Conservation (phyloP, 768 basidiomycete genomes). For the Gloeostereum incarnatum region DNA sequence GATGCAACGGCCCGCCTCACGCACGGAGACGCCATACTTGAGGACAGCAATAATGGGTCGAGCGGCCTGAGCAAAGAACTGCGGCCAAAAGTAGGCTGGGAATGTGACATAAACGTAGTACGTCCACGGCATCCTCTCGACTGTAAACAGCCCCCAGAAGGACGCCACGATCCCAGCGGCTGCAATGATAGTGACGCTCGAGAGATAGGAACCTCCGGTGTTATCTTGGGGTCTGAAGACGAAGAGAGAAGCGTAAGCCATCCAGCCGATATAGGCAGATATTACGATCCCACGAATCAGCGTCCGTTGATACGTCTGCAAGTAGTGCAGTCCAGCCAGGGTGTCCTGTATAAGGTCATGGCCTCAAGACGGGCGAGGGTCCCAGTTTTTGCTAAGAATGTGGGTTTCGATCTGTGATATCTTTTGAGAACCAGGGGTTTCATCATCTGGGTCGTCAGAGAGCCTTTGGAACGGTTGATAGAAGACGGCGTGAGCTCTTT, state of each 20-base stretch:
- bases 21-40: too few relatives aligned
- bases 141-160: slow-evolving; percentile 42
- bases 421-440: slow-evolving; percentile 22
- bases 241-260: slow-evolving; percentile 51
- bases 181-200: slow-evolving; percentile 12
- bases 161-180: slow-evolving; percentile 16
- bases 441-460: slow-evolving; percentile 17
- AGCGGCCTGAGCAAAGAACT: slow-evolving; percentile 26
- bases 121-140: slow-evolving; percentile 61
- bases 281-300: slow-evolving; percentile 64
- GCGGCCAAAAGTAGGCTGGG: slow-evolving; percentile 72
- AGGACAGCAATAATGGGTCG: too few relatives aligned
- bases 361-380: slow-evolving; percentile 19
- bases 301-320: slow-evolving; percentile 78
- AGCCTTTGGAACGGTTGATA: slow-evolving; percentile 56
- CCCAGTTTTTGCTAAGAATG: slow-evolving; percentile 33
- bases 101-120: slow-evolving; percentile 73
- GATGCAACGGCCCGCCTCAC: not conserved
- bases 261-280: slow-evolving; percentile 72
- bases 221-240: slow-evolving; percentile 36
- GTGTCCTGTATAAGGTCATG: slow-evolving; percentile 41
- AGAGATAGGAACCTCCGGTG: not conserved
- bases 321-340: slow-evolving; percentile 61
- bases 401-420: slow-evolving; percentile 34
- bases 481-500: slow-evolving; percentile 43